Percentiles rank a stretch among this genome's conserved stretches.
These are phyloP conservation scores for Fusarium pseudocircinatum DNA, from an alignment of 2,329 filamentous ascomycete genomes.

Conservation along the genomic window DNA sequence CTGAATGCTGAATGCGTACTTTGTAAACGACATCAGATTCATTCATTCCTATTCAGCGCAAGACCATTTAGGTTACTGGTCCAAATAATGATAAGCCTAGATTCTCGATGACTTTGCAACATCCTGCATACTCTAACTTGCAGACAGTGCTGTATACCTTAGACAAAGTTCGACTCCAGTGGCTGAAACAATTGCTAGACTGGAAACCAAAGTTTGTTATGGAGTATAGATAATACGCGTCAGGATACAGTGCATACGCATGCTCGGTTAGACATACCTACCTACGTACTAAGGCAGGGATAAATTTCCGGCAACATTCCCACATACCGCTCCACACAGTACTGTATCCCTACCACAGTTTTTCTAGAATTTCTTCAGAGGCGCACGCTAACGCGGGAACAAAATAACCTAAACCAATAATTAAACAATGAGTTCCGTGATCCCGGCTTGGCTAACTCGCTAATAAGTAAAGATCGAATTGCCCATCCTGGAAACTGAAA, in stretches of 20 bases:
- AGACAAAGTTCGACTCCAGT: background rate
- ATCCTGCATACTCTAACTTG: background rate
- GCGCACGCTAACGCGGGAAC: slow-evolving; percentile 10
- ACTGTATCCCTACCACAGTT: background rate
- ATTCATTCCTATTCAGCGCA: background rate
- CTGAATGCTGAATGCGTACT: background rate
- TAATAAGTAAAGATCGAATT: slow-evolving; percentile 10
- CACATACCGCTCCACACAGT: slow-evolving; percentile 6
- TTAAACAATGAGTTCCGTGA: slow-evolving; percentile 16
- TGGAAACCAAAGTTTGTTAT: slow-evolving; percentile 10
- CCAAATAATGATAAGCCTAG: background rate
- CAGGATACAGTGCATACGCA: background rate
- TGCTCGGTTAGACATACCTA: slow-evolving; percentile 3
- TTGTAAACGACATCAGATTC: background rate
- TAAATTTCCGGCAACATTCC: background rate
- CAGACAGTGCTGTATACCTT: background rate
- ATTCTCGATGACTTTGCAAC: background rate
- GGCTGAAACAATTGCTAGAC: background rate
- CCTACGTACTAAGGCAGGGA: background rate
- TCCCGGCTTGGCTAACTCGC: slow-evolving; percentile 36
- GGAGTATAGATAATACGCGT: too few species aligned
- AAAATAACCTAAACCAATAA: background rate
- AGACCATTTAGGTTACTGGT: background rate
- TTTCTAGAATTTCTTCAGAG: slow-evolving; percentile 1
- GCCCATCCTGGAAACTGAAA: slow-evolving; percentile 4